phyloP scores from a whole-genome alignment of 257 asterid species.

The Nicotiana noctiflora region DNA sequence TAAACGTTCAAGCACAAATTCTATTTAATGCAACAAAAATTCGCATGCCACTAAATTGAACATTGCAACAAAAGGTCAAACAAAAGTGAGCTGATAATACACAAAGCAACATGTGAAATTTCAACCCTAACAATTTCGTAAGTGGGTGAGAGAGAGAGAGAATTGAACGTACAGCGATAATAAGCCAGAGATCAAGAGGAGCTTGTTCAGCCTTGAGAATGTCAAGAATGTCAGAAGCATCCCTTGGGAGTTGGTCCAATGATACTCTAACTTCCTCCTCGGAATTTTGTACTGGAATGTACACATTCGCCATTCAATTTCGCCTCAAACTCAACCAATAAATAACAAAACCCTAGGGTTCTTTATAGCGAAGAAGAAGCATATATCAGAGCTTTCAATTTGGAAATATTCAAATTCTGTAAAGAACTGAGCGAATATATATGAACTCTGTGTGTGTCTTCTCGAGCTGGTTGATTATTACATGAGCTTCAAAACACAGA shows the following conservation, averaged over 20 bases:
- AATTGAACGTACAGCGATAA: conserved; percentile 60
- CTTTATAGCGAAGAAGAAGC: not conserved
- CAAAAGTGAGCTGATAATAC: not conserved
- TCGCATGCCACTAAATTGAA: not conserved
- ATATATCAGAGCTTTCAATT: not conserved
- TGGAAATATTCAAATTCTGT: not conserved
- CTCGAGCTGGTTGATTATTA: not conserved
- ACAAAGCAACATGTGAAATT: not conserved
- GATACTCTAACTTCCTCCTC: conserved; percentile 96
- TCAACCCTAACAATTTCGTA: not conserved
- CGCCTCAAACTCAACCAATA: not conserved
- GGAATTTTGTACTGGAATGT: conserved; percentile 92
- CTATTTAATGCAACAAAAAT: not conserved
- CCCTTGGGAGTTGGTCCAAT: conserved; percentile 96
- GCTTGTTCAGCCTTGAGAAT: conserved; percentile 99
- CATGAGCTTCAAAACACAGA: not conserved
- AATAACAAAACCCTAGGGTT: conserved; percentile 9
- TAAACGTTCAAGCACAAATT: not conserved
- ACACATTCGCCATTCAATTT: conserved; percentile 55
- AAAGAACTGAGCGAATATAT: not conserved
- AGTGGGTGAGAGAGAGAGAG: too few relatives aligned
- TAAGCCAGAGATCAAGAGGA: conserved; percentile 95
- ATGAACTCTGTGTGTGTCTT: not conserved
- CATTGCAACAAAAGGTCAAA: not conserved
- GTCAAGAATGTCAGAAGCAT: conserved; percentile 93